Percentiles rank a stretch among this genome's conserved stretches.
Evolutionary conservation across 257 asterid genomes (phyloP).

Genomic region (Cynanchum wilfordii): DNA sequence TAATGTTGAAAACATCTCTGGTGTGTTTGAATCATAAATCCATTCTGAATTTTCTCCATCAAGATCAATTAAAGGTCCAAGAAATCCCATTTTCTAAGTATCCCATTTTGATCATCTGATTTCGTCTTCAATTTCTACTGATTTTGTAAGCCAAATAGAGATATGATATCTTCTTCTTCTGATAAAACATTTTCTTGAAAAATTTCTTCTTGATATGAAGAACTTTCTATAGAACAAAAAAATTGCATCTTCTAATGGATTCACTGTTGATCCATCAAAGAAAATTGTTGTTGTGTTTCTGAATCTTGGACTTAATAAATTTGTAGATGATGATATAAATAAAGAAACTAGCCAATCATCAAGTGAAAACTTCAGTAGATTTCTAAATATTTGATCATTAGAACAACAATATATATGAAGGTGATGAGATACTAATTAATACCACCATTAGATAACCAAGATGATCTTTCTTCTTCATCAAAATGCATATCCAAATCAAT

Average conservation of each 20-base stretch:
- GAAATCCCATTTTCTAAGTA: background rate
- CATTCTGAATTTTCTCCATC: slow-evolving; percentile 11
- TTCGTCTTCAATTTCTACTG: background rate
- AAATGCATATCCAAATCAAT: slow-evolving; percentile 6
- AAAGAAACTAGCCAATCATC: slow-evolving; percentile 17
- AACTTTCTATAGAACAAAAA: background rate
- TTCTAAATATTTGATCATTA: slow-evolving; percentile 6
- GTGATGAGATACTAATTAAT: slow-evolving; percentile 12
- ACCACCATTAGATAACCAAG: slow-evolving; percentile 9
- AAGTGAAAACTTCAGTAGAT: slow-evolving; percentile 11
- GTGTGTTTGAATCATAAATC: slow-evolving; percentile 6
- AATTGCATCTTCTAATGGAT: slow-evolving; percentile 8
- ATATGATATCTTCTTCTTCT: slow-evolving; percentile 1
- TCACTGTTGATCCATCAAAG: slow-evolving; percentile 12
- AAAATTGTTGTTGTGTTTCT: background rate
- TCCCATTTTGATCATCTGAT: background rate
- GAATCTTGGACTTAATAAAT: background rate
- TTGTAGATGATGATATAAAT: background rate
- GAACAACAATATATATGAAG: slow-evolving; percentile 12
- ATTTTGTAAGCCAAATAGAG: slow-evolving; percentile 1
- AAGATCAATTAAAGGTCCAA: slow-evolving; percentile 13
- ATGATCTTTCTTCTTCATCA: background rate
- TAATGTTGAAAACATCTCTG: background rate
- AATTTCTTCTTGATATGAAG: background rate
- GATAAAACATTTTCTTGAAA: background rate